phyloP scores from a whole-genome alignment of 495 filamentous ascomycete genomes.

The Aspergillus incahuasiensis region DNA sequence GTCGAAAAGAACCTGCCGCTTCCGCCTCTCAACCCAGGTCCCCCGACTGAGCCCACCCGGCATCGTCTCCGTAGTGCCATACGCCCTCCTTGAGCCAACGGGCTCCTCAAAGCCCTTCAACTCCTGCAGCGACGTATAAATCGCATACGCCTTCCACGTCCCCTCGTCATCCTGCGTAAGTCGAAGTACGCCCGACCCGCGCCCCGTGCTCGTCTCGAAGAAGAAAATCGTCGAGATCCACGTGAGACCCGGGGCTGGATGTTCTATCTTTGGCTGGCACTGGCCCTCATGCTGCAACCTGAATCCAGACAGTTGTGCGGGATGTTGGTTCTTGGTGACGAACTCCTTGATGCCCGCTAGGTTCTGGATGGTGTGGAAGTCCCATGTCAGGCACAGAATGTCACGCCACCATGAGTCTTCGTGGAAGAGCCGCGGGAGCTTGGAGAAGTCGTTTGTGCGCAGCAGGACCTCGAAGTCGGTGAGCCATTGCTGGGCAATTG shows the following conservation, averaged over 20 bases:
- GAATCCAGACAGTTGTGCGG: constrained; percentile 28
- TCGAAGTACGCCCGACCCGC: constrained; percentile 53
- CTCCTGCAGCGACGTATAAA: constrained; percentile 56
- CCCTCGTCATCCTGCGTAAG: constrained; percentile 44
- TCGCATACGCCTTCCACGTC: constrained; percentile 61
- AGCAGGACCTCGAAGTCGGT: constrained; percentile 25
- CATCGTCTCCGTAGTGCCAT: constrained; percentile 57
- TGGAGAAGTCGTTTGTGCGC: constrained; percentile 12
- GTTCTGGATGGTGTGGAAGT: constrained; percentile 51
- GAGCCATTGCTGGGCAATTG: constrained; percentile 37
- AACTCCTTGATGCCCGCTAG: constrained; percentile 44
- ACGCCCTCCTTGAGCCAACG: constrained; percentile 37
- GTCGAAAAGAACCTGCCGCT: constrained; percentile 51
- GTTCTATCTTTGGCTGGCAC: constrained; percentile 37
- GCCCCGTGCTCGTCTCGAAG: constrained; percentile 49
- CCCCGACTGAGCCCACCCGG: constrained; percentile 51
- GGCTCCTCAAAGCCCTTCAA: constrained; percentile 51
- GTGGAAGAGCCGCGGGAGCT: constrained; percentile 42
- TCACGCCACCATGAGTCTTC: constrained; percentile 60
- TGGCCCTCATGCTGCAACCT: constrained; percentile 40
- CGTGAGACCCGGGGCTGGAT: constrained; percentile 37
- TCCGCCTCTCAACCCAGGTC: constrained; percentile 64
- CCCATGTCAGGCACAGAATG: constrained; percentile 57
- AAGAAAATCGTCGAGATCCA: constrained; percentile 51
- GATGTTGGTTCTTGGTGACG: constrained; percentile 35